Evolutionary conservation across 306 rosid genomes (phyloP).

Genomic region (Glycine latifolia): DNA sequence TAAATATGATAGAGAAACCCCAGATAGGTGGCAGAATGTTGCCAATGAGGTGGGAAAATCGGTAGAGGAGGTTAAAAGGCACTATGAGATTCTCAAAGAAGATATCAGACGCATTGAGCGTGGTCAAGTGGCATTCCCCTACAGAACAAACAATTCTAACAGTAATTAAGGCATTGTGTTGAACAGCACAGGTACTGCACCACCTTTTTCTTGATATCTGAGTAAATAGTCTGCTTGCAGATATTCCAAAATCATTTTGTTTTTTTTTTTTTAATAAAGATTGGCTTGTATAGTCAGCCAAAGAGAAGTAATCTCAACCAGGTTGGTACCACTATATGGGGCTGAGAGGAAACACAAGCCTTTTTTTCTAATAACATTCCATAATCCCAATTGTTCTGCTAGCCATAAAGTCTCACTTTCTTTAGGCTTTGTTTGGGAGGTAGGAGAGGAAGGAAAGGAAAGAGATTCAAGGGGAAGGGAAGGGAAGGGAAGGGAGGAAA

Average conservation of each 20-base stretch:
- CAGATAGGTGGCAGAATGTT: constrained; percentile 86
- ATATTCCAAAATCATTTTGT: neutral
- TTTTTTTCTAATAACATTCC: no score
- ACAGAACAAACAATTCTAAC: constrained; percentile 55
- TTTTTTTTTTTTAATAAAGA: neutral
- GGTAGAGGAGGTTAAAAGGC: constrained; percentile 77
- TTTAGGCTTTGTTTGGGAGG: no score
- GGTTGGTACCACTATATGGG: no score
- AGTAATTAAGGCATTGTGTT: constrained; percentile 28
- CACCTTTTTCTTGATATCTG: neutral
- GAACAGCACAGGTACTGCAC: constrained; percentile 37
- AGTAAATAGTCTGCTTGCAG: neutral
- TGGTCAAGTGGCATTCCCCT: constrained; percentile 73
- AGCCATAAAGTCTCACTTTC: no score
- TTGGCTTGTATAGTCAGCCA: no score
- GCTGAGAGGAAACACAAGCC: no score
- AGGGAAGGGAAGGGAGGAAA: no score
- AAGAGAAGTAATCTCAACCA: no score
- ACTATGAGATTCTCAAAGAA: constrained; percentile 79
- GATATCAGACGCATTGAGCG: constrained; percentile 73
- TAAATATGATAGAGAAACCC: constrained; percentile 66
- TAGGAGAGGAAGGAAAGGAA: no score
- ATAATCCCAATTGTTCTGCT: no score
- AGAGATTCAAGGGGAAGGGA: no score
- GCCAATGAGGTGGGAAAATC: constrained; percentile 77